Evolutionary conservation across 495 filamentous ascomycete species (phyloP).

Genomic region (Geoglossum glabrum): DNA sequence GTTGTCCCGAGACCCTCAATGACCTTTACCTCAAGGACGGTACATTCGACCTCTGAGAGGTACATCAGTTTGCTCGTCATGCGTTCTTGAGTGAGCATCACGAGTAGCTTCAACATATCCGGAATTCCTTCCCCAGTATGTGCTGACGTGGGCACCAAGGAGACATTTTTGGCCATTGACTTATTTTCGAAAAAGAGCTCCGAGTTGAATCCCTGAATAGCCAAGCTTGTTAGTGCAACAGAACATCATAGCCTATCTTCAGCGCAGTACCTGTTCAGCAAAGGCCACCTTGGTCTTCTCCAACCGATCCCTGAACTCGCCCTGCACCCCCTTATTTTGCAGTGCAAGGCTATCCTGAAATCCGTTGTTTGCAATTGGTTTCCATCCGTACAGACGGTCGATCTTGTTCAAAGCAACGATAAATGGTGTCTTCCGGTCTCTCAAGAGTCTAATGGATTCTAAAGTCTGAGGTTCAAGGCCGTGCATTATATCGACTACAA

Average conservation of each 20-base stretch:
- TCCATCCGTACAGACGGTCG: conserved; percentile 97
- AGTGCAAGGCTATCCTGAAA: conserved; percentile 79
- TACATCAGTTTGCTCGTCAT: conserved; percentile 99
- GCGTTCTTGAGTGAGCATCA: conserved; percentile 81
- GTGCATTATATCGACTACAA: conserved; percentile 99
- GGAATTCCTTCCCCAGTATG: conserved; percentile 98
- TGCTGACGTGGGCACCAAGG: conserved; percentile 87
- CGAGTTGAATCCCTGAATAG: conserved; percentile 76
- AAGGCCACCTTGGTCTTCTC: conserved; percentile 86
- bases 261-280: conserved; percentile 30
- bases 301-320: conserved; percentile 81
- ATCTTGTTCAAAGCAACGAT: conserved; percentile 99
- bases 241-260: background rate
- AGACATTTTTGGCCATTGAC: conserved; percentile 82
- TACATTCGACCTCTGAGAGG: conserved; percentile 90
- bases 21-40: conserved; percentile 95
- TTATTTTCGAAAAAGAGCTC: conserved; percentile 96
- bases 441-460: conserved; percentile 85
- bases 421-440: conserved; percentile 91
- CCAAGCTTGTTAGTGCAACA: background rate
- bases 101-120: conserved; percentile 93
- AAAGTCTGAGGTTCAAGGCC: conserved; percentile 95
- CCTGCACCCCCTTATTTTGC: conserved; percentile 86
- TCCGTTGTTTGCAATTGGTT: conserved; percentile 92
- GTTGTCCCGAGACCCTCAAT: conserved; percentile 98